Conservation (phyloP, 768 basidiomycete genomes). For the Rubroboletus satanas region DNA sequence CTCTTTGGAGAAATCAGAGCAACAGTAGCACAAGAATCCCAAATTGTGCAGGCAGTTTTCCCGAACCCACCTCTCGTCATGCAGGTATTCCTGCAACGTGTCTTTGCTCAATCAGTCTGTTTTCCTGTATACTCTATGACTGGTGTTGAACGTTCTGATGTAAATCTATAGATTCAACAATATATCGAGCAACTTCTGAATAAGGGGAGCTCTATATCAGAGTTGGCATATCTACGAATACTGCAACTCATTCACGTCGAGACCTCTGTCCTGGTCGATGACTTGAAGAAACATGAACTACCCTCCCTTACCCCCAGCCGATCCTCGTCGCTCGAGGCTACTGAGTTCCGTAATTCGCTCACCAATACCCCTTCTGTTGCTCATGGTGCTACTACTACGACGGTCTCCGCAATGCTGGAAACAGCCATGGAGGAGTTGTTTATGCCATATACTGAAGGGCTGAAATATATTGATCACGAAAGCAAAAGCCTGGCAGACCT, state of each 20-base stretch:
- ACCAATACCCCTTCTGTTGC: conserved; percentile 40
- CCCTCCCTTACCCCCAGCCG: conserved; percentile 57
- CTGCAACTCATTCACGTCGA: conserved; percentile 84
- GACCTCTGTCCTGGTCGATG: conserved; percentile 77
- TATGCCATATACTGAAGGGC: conserved; percentile 88
- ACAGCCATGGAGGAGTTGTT: conserved; percentile 95
- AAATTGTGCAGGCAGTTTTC: conserved; percentile 98
- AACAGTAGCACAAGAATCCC: conserved; percentile 92
- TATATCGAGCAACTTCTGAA: conserved; percentile 89
- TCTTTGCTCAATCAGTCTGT: conserved; percentile 94
- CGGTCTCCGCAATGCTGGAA: conserved; percentile 84
- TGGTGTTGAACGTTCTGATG: conserved; percentile 4
- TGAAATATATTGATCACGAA: conserved; percentile 89
- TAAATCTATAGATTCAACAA: conserved; percentile 77
- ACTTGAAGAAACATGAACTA: conserved; percentile 87
- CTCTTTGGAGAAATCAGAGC: conserved; percentile 83
- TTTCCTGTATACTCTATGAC: neutral
- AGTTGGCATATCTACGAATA: conserved; percentile 86
- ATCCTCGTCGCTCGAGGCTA: conserved; percentile 55
- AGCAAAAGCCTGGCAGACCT: conserved; percentile 76
- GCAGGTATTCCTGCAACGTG: conserved; percentile 96
- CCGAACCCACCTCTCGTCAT: conserved; percentile 94
- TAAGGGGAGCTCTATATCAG: conserved; percentile 69
- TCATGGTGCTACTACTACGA: conserved; percentile 40
- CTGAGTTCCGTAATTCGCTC: conserved; percentile 57